Percentiles rank a stretch among this genome's conserved stretches.
These are phyloP conservation scores for Suillus fuscotomentosus DNA, from an alignment of 768 basidiomycete species.

Conservation along the genomic window DNA sequence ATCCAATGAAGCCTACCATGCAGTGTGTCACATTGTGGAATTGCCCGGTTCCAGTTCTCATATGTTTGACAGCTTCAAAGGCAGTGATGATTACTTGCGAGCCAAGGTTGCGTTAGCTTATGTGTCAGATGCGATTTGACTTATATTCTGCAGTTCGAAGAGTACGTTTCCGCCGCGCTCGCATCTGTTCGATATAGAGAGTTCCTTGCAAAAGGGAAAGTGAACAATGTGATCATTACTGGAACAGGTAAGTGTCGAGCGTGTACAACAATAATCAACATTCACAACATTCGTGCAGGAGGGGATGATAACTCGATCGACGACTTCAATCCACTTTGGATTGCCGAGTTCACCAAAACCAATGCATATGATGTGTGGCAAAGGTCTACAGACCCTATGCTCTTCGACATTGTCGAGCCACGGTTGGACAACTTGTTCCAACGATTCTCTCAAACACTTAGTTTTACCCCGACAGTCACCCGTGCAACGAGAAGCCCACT, in stretches of 20 bases:
- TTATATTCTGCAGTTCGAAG: conserved; percentile 61
- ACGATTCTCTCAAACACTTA: conserved; percentile 2
- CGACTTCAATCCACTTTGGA: conserved; percentile 89
- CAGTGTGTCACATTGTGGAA: conserved; percentile 46
- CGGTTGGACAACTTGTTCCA: conserved; percentile 43
- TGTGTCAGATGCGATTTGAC: background rate
- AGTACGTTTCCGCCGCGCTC: conserved; percentile 88
- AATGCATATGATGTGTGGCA: conserved; percentile 92
- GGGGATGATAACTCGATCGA: conserved; percentile 58
- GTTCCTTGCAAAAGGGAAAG: conserved; percentile 71
- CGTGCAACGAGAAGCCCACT: conserved; percentile 88
- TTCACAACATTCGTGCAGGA: conserved; percentile 29
- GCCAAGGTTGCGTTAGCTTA: conserved; percentile 55
- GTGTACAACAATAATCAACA: background rate
- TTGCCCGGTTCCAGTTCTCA: background rate
- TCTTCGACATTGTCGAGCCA: conserved; percentile 96
- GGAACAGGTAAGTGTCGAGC: conserved; percentile 43
- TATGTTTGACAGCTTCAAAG: conserved; percentile 66
- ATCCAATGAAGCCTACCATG: conserved; percentile 58
- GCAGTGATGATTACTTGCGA: conserved; percentile 93
- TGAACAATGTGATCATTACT: conserved; percentile 61
- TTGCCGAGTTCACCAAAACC: conserved; percentile 84
- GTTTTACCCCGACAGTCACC: conserved; percentile 57
- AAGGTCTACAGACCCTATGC: conserved; percentile 80
- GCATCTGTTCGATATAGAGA: conserved; percentile 89